Base-by-base conservation (phyloP, 768 basidiomycete species). In the Mycena vitilis region DNA sequence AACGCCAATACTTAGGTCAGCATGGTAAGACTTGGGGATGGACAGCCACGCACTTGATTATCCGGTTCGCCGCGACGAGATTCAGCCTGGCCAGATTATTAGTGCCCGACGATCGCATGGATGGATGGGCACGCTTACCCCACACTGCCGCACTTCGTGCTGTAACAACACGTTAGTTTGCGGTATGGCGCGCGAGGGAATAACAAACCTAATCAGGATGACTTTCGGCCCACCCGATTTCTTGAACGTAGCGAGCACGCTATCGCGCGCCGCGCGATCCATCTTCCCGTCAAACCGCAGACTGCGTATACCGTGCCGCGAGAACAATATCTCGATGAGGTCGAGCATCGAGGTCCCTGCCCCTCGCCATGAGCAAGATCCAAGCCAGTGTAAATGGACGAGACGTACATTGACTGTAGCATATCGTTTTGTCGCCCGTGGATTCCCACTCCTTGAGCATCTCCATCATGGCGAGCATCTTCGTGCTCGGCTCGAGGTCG, bases 291-390 rank as follows among this genome's bases (percentile, higher is more conserved):
- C 91, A 71, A 89, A 91, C 9, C 90, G 82, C 64, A 91, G 74
- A 65, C 72, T 86, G 53, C 84, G 82, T 20, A 91, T 86, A 0
- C 88, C 89, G 73, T 90, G 78, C 30, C 89, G 83, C 11, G 83
- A 81, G 70, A 92, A 85, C 30, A 89, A 60, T n/a, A 79, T 86
- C 69, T 90, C 89, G 48, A 91, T 77, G 20, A 91, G 79, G 74
- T 91, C 87, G 40, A 92, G 83, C 87, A 91, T 90, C 0, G 89
- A 89, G 0, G 91, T 92, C 91, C 91, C 90, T 91, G 62, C n/a
- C 25, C 49, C n/a, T 60, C 60, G 16, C 54, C 18, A 48, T 38
- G 23, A 20, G 36, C 18, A 63, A 16, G 59, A 9, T 5, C 5
- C 11, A 37, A 3, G 2, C 54, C 25, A 11, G 5, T 18, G 60